Evolutionary conservation across 768 basidiomycete genomes (phyloP), one percentile per base, ranked within the genome.

Genomic region (Auricularia sp.): DNA sequence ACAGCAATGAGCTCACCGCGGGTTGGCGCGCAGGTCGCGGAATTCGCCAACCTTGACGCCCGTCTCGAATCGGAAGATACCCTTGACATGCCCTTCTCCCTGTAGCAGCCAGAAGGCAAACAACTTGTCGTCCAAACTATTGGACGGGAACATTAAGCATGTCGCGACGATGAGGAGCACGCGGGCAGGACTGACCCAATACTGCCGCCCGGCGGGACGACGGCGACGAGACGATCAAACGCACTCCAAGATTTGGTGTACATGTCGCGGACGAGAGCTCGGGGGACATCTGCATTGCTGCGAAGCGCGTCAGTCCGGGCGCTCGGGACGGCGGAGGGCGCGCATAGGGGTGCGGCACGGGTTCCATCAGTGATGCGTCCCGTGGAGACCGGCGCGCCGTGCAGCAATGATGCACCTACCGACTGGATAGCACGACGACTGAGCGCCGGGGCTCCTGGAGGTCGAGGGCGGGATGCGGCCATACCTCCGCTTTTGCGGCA

Each of bases 211-310:
- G 91, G 91, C n/a, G 91, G 90, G 0, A 93, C 90, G 66, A 93
- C 91, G 3, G 89, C 88, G 18, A 93, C 88, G 5, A 94, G 81
- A 10, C 91, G 84, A 72, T 93, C 91, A 69, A 94, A 93, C 1
- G 91, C 91, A 71, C 89, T 91, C 91, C 92, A 93, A 67, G 88
- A 91, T 75, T 93, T 93, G 33, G 90, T 92, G 71, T 93, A 93
- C 88, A 91, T 89, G 68, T 93, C 91, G 64, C 91, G 84, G 58
- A 92, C 91, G 21, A 91, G 80, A 1, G 90, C 88, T 61, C 91
- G 84, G 11, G 91, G 88, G 33, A 91, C 87, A 71, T 92, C 91
- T 16, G 89, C 90, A 72, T 93, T 93, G 73, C 90, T 87, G 68
- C 43, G 63, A 58, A 61, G 59, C 44, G 56, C 56, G 56, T 59